Conservation (phyloP, 768 basidiomycete species). For the Xerocomellus amylosporus region DNA sequence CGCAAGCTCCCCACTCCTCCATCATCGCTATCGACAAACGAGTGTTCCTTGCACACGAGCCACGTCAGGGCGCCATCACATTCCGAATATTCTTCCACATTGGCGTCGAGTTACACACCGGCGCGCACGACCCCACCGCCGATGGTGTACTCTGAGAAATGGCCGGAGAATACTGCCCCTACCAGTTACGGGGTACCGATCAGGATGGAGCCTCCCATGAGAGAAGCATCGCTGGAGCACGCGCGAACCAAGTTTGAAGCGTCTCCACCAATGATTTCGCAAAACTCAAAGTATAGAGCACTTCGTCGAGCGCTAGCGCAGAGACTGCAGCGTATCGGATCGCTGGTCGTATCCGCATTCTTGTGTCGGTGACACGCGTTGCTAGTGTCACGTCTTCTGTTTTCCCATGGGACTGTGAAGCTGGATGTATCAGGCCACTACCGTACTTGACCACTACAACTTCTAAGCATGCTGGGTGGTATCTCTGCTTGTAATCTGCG, state of each 20-base stretch:
- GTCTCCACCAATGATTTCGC: slow-evolving; percentile 19
- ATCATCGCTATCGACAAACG: slow-evolving; percentile 25
- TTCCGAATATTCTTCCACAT: slow-evolving; percentile 25
- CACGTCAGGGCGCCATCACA: slow-evolving; percentile 21
- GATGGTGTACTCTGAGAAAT: slow-evolving; percentile 33
- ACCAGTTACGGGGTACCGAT: slow-evolving; percentile 22
- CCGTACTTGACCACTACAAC: slow-evolving; percentile 18
- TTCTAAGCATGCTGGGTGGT: slow-evolving; percentile 4
- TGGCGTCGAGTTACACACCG: slow-evolving; percentile 27
- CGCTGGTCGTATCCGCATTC: slow-evolving; percentile 30
- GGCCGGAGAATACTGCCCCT: slow-evolving; percentile 23
- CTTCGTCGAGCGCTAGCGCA: slow-evolving; percentile 25
- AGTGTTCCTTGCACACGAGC: slow-evolving; percentile 11
- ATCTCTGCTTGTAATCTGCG: slow-evolving; percentile 7
- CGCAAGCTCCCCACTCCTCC: slow-evolving; percentile 35
- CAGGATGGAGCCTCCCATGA: slow-evolving; percentile 23
- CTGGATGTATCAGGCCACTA: slow-evolving; percentile 22
- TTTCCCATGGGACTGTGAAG: slow-evolving; percentile 27
- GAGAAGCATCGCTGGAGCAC: slow-evolving; percentile 23
- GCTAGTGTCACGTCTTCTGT: slow-evolving; percentile 6
- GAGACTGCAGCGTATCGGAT: slow-evolving; percentile 27
- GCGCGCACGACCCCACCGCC: slow-evolving; percentile 31
- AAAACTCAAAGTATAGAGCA: slow-evolving; percentile 22
- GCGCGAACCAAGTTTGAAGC: slow-evolving; percentile 20
- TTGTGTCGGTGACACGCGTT: slow-evolving; percentile 28